Conservation (phyloP, 305 asterid genomes). For the Solanum hybrid region DNA sequence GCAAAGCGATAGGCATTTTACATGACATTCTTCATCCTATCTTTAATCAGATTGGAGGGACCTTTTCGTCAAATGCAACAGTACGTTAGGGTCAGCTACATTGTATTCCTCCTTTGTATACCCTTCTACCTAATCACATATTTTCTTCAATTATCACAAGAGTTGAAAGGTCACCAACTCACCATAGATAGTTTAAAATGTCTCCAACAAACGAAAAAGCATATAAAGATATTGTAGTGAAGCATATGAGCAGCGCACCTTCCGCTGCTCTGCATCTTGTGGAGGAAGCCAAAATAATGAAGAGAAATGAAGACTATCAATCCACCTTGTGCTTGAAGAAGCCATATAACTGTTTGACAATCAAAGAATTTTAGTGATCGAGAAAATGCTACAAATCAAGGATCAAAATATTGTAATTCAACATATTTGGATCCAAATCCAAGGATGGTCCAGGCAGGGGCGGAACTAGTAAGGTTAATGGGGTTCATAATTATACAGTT, state of each 20-base stretch:
- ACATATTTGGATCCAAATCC: background rate
- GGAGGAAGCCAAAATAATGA: slow-evolving; percentile 95
- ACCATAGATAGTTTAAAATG: background rate
- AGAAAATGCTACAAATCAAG: background rate
- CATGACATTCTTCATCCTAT: background rate
- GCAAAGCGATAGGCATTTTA: background rate
- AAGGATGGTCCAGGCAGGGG: background rate
- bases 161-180: background rate
- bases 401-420: slow-evolving; percentile 3
- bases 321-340: slow-evolving; percentile 69
- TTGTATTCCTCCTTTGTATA: background rate
- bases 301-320: slow-evolving; percentile 79
- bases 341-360: slow-evolving; percentile 13
- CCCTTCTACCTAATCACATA: background rate
- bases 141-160: background rate
- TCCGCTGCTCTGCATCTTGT: slow-evolving; percentile 65
- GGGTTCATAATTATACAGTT: background rate
- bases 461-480: background rate
- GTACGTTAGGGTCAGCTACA: background rate
- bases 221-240: background rate
- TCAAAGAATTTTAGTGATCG: background rate
- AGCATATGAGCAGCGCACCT: slow-evolving; percentile 33
- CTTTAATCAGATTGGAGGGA: background rate
- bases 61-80: background rate
- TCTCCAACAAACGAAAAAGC: background rate